Percentiles rank a stretch among this genome's conserved stretches.
Evolutionary conservation across 371 early-diverging fungal genomes (phyloP).

Genomic region (Mucor saturninus): DNA sequence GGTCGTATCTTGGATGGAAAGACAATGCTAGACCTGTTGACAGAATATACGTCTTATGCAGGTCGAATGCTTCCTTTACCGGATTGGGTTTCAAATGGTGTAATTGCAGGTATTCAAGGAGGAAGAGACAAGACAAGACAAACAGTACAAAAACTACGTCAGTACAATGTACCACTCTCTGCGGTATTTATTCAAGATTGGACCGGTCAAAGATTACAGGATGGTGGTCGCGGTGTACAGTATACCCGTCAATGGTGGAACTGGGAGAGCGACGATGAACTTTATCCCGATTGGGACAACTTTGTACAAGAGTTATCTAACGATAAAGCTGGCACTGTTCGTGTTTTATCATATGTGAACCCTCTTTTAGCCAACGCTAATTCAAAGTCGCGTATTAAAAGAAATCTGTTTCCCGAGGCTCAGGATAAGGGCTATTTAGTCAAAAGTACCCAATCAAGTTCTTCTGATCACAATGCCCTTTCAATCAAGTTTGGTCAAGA

Average conservation of each 20-base stretch:
- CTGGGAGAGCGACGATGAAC: constrained; percentile 48
- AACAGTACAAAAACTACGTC: constrained; percentile 32
- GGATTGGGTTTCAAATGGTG: constrained; percentile 53
- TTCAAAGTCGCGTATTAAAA: constrained; percentile 27
- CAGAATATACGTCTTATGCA: constrained; percentile 51
- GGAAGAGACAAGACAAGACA: constrained; percentile 44
- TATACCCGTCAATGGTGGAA: constrained; percentile 55
- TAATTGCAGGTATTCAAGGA: constrained; percentile 54
- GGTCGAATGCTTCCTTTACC: constrained; percentile 57
- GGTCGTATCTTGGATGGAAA: constrained; percentile 51
- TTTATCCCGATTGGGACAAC: constrained; percentile 51
- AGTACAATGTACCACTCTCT: constrained; percentile 40
- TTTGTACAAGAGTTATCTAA: constrained; percentile 37
- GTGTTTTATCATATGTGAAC: constrained; percentile 46
- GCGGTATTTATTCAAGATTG: constrained; percentile 57
- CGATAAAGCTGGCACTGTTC: constrained; percentile 27
- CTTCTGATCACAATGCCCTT: constrained; percentile 23
- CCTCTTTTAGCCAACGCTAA: constrained; percentile 40
- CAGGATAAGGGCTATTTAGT: constrained; percentile 41
- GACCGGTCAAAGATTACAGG: constrained; percentile 49
- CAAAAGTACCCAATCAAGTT: constrained; percentile 13
- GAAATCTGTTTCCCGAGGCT: constrained; percentile 45
- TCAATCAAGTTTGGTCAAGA: constrained; percentile 26
- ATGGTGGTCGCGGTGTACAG: constrained; percentile 22
- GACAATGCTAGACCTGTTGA: constrained; percentile 48